Conservation (phyloP, 1,139 yeast species). For the Ogataea hybrid region DNA sequence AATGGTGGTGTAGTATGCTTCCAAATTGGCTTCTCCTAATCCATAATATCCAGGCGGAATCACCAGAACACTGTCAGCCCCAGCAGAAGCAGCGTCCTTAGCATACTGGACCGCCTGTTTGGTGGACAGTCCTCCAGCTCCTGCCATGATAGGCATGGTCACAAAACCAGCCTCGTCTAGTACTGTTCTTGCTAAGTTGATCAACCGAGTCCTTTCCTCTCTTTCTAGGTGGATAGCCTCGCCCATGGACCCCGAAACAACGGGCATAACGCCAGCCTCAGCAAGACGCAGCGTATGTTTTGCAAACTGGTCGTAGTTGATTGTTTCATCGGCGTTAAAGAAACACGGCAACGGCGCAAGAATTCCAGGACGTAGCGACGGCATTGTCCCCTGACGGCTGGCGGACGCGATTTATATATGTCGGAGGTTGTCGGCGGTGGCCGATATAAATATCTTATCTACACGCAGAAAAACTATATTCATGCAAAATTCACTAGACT, state of each 20-base stretch:
- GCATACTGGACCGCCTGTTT: constrained; percentile 12
- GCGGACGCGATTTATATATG: not conserved
- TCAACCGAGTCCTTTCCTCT: constrained; percentile 15
- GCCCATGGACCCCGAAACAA: constrained; percentile 20
- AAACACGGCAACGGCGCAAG: constrained; percentile 16
- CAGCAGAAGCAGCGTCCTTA: constrained; percentile 13
- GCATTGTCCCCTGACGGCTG: not conserved
- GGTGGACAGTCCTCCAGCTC: constrained; percentile 15
- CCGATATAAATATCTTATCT: constrained; percentile 1
- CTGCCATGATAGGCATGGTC: constrained; percentile 18
- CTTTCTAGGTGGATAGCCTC: constrained; percentile 16
- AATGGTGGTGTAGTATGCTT: constrained; percentile 11
- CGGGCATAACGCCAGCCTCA: constrained; percentile 15
- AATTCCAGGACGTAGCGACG: constrained; percentile 12
- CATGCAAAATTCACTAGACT: constrained; percentile 12
- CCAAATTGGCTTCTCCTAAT: constrained; percentile 10
- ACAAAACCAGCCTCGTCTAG: constrained; percentile 13
- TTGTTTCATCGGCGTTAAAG: constrained; percentile 13
- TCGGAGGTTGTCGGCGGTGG: not conserved
- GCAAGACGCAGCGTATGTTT: constrained; percentile 1
- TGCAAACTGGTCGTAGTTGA: constrained; percentile 13
- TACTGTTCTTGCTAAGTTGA: constrained; percentile 11
- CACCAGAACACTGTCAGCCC: constrained; percentile 15
- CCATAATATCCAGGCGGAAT: constrained; percentile 18
- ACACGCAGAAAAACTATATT: not conserved